Base-by-base conservation (phyloP, 2,329 filamentous ascomycete genomes). In the Nemania sp. region DNA sequence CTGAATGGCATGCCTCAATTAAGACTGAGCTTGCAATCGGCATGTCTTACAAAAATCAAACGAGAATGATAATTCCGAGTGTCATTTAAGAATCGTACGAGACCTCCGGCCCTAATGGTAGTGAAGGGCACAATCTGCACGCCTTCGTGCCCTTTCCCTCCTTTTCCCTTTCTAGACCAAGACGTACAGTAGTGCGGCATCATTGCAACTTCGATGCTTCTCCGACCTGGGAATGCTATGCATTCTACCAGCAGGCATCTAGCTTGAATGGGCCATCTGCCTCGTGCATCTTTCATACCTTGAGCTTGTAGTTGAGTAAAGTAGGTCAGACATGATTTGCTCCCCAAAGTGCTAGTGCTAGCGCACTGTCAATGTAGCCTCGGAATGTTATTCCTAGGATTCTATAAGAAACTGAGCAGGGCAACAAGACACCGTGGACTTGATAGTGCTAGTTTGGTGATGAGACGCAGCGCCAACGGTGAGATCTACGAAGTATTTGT, bases 401-500 rank as follows among this genome's bases (percentile, higher is more conserved):
- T 69, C 68, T 26, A 52, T 65, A 43, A 47, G 61, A 6, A 60
- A 60, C 15, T 73, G n/a, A n/a, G n/a, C n/a, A n/a, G n/a, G n/a
- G n/a, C n/a, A n/a, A n/a, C n/a, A n/a, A n/a, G n/a, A n/a, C n/a
- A 78, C 64, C 62, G 54, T 1, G 53, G 56, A 26, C 33, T 50
- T 1, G 39, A 50, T 9, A 76, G 74, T 51, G 65, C 65, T 0
- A 80, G 80, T 0, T 69, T 75, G 2, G 81, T 80, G 0, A 73
- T 84, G 59, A 83, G 80, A 64, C 69, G 82, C 15, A 81, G 79
- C 2, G 74, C 80, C 8, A 82, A 81, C 48, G 75, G 84, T 6
- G 72, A 79, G 52, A 78, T 75, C 1, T 70, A 69, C 30, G 80
- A 84, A 56, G 66, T 81, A 1, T 83, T 83, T 61, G 73, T 74